Evolutionary conservation across 805 yeast genomes (phyloP).

Genomic region (Ogataea sp.): DNA sequence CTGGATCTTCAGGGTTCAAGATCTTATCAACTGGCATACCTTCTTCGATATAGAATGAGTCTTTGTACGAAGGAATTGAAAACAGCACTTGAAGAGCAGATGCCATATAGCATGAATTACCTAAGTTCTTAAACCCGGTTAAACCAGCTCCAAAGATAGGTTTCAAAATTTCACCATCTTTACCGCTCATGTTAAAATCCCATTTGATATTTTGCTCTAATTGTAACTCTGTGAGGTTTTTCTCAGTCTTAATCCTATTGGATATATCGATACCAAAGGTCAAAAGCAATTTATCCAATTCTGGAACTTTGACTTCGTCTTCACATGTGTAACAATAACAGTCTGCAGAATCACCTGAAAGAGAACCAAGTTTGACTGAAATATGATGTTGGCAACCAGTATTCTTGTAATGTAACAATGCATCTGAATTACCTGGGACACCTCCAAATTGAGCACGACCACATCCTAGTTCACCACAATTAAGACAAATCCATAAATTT

Average conservation of each 20-base stretch:
- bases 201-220: conserved; percentile 88
- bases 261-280: conserved; percentile 62
- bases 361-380: conserved; percentile 86
- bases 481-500: conserved; percentile 88
- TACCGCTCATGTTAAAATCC: conserved; percentile 79
- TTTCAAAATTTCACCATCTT: conserved; percentile 53
- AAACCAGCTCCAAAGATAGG: conserved; percentile 70
- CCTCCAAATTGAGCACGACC: conserved; percentile 95
- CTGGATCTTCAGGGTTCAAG: conserved; percentile 39
- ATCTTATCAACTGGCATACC: conserved; percentile 26
- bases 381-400: conserved; percentile 58
- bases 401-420: conserved; percentile 57
- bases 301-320: conserved; percentile 79
- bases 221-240: conserved; percentile 80
- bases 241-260: conserved; percentile 65
- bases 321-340: conserved; percentile 83
- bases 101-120: conserved; percentile 87
- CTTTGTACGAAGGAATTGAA: conserved; percentile 29
- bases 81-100: conserved; percentile 73
- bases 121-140: conserved; percentile 84
- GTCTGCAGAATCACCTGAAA: conserved; percentile 74
- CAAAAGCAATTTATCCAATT: conserved; percentile 36
- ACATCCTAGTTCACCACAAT: conserved; percentile 90
- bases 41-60: conserved; percentile 28
- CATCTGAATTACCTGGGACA: conserved; percentile 90